Evolutionary conservation across 2,329 filamentous ascomycete species (phyloP).

Genomic region (Arthrinium phaeospermum): DNA sequence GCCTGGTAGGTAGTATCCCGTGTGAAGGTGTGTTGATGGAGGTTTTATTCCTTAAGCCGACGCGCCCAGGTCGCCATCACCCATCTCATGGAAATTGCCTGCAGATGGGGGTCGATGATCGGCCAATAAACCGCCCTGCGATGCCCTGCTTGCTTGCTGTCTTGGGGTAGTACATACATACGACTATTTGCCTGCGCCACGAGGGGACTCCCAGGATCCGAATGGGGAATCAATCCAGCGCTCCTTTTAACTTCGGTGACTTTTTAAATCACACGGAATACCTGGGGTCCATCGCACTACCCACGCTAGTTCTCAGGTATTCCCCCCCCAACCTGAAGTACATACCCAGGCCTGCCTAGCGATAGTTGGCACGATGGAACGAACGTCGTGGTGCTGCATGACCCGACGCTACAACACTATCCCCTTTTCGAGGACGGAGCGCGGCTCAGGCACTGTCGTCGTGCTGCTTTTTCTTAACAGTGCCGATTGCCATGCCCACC

Average conservation of each 20-base stretch:
- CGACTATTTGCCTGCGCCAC: constrained; percentile 8
- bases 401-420: constrained; percentile 10
- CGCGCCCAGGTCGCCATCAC: constrained; percentile 5
- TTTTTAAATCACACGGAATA: constrained; percentile 14
- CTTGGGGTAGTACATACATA: constrained; percentile 10
- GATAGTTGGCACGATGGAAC: constrained; percentile 16
- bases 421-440: constrained; percentile 1
- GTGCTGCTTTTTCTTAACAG: background rate
- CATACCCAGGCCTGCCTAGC: background rate
- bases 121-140: background rate
- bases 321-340: background rate
- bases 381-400: constrained; percentile 10
- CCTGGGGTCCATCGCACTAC: constrained; percentile 6
- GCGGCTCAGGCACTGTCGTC: constrained; percentile 6
- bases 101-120: constrained; percentile 7
- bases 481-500: constrained; percentile 3
- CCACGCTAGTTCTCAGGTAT: constrained; percentile 13
- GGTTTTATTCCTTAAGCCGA: constrained; percentile 7
- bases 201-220: constrained; percentile 5
- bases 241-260: constrained; percentile 7
- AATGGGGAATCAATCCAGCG: constrained; percentile 9
- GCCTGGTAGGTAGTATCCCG: constrained; percentile 13
- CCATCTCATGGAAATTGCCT: constrained; percentile 14
- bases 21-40: background rate
- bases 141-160: background rate